Conservation (phyloP, 1,139 yeast species). For the Protomyces arabidopsidicola region DNA sequence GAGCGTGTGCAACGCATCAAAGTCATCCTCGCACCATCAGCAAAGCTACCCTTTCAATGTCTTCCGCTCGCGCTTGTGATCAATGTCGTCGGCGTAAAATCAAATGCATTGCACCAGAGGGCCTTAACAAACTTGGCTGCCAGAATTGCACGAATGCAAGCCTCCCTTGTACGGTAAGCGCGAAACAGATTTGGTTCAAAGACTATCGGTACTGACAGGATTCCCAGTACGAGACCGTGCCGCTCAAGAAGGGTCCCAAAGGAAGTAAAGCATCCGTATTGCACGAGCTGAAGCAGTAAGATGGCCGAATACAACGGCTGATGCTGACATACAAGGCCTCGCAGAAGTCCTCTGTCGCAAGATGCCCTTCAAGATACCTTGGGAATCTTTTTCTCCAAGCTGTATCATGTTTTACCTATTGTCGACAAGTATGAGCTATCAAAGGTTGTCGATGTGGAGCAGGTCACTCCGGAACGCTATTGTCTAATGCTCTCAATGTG, state of each 20-base stretch:
- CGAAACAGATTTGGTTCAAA: neutral
- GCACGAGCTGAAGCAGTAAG: conserved; percentile 12
- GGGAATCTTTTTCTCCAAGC: conserved; percentile 15
- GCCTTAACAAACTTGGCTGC: conserved; percentile 1
- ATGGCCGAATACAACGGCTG: neutral
- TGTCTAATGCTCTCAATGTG: conserved; percentile 31
- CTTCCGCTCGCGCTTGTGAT: conserved; percentile 30
- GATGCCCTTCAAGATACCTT: conserved; percentile 8
- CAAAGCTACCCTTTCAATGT: no score
- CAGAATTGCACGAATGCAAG: conserved; percentile 15
- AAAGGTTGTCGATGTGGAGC: conserved; percentile 3
- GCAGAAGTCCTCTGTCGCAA: conserved; percentile 3
- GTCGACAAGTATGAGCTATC: conserved; percentile 1
- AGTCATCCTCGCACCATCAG: no score
- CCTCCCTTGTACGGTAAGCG: conserved; percentile 9
- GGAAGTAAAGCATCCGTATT: conserved; percentile 19
- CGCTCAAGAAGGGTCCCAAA: conserved; percentile 21
- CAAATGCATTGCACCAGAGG: conserved; percentile 29
- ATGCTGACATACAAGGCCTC: neutral
- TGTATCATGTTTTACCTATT: conserved; percentile 19
- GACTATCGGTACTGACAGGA: neutral
- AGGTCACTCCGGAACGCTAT: conserved; percentile 25
- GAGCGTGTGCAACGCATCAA: no score
- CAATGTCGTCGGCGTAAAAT: conserved; percentile 31
- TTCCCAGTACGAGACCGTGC: conserved; percentile 6